Percentiles rank a stretch among this genome's conserved stretches.
These are phyloP conservation scores for Westerdykella sp. DNA, from an alignment of 2,329 filamentous ascomycete genomes.

Conservation along the genomic window DNA sequence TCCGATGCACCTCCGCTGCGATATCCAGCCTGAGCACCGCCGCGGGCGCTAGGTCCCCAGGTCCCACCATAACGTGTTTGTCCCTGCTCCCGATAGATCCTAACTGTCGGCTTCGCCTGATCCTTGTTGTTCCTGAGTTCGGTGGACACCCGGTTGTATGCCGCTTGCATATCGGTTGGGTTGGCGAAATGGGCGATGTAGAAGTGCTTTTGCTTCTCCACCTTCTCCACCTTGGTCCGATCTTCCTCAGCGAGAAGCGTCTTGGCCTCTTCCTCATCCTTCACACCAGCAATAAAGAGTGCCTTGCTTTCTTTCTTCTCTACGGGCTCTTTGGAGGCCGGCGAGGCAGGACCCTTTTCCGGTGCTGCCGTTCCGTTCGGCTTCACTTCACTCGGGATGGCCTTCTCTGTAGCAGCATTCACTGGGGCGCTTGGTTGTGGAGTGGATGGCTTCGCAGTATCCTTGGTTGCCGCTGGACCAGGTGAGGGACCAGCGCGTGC, in stretches of 20 bases:
- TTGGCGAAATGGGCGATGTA: conserved; percentile 83
- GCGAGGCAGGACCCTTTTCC: conserved; percentile 33
- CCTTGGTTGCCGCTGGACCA: conserved; percentile 36
- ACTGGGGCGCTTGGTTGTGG: conserved; percentile 40
- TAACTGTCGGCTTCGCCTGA: conserved; percentile 76
- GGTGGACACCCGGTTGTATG: conserved; percentile 66
- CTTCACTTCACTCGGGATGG: conserved; percentile 38
- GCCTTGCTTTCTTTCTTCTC: conserved; percentile 63
- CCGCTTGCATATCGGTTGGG: conserved; percentile 70
- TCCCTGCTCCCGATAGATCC: conserved; percentile 69
- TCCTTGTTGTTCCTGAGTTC: conserved; percentile 70
- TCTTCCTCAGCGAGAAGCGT: conserved; percentile 80
- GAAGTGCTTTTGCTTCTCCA: conserved; percentile 67
- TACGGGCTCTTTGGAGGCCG: conserved; percentile 48
- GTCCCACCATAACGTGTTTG: conserved; percentile 44
- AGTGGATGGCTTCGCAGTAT: conserved; percentile 46
- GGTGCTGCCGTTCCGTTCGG: conserved; percentile 46
- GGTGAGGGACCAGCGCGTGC: conserved; percentile 38
- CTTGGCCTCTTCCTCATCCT: conserved; percentile 73
- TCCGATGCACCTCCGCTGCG: conserved; percentile 70
- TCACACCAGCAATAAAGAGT: conserved; percentile 83
- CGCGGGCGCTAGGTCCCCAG: conserved; percentile 59
- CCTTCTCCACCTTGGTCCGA: conserved; percentile 64
- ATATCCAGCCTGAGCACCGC: conserved; percentile 64
- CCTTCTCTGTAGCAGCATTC: conserved; percentile 34